Conservation (phyloP, 768 basidiomycete species). For the Boletus coccyginus region DNA sequence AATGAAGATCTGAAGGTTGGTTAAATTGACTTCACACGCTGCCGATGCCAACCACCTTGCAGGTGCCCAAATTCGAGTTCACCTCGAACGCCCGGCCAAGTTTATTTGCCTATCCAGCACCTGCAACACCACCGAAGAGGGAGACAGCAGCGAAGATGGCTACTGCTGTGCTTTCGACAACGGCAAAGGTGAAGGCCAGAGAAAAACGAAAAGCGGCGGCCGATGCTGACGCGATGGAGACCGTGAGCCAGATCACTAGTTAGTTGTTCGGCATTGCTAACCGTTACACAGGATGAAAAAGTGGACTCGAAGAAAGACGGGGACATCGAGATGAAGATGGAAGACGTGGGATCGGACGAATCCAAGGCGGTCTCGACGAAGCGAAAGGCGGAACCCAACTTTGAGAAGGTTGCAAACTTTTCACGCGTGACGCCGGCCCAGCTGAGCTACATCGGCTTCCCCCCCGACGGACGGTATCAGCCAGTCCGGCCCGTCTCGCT, state of each 20-base stretch:
- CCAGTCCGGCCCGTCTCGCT: constrained; percentile 82
- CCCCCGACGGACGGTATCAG: constrained; percentile 73
- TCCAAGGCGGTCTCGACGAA: constrained; percentile 49
- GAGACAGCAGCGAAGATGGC: constrained; percentile 90
- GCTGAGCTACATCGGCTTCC: constrained; percentile 80
- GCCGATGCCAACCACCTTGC: constrained; percentile 3
- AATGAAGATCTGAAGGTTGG: constrained; percentile 81
- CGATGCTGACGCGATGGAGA: constrained; percentile 80
- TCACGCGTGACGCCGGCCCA: constrained; percentile 92
- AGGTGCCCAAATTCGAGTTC: constrained; percentile 95
- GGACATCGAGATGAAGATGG: constrained; percentile 81
- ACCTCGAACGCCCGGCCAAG: constrained; percentile 88
- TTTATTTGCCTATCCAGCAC: constrained; percentile 87
- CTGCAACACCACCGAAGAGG: constrained; percentile 86
- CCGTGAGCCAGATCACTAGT: constrained; percentile 46
- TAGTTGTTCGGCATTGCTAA: constrained; percentile 11
- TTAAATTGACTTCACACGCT: neutral
- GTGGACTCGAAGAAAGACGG: constrained; percentile 50
- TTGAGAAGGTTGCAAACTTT: constrained; percentile 79
- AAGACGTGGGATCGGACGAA: constrained; percentile 53
- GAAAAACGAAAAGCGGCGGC: constrained; percentile 89
- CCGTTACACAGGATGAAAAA: constrained; percentile 48
- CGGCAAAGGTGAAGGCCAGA: constrained; percentile 93
- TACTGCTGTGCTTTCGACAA: constrained; percentile 94
- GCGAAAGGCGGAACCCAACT: constrained; percentile 72